Base-by-base conservation (phyloP, 2,329 filamentous ascomycete genomes). In the Ophiostoma sp. region DNA sequence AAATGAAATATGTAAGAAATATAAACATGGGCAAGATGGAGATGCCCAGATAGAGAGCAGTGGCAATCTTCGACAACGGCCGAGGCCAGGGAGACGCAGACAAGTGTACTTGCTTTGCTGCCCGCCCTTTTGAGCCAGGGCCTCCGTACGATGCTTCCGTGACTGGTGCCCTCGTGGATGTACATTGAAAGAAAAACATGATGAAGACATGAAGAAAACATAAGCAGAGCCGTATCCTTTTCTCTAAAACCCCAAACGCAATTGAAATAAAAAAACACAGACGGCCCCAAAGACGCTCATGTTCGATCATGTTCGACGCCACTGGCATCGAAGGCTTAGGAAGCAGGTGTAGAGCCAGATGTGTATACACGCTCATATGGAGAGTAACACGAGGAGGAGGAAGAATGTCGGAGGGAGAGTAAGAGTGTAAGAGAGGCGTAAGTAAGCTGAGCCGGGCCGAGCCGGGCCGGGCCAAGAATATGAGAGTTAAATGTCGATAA, bases 401-500 rank as follows among this genome's bases (percentile, higher is more conserved):
- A 27, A 27, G 27, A 27, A 27, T 27, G 27, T 27, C 27, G 27
- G 27, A 27, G 27, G 27, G 27, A 27, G 27, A 27, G 27, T 27
- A 27, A 27, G 27, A 27, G 27, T 27, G 27, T 27, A 27, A 11
- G n/a, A 11, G n/a, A 52, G 49, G 27, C 49, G 42, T 45, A 27
- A 27, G 4, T 16, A 1, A 64, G 11, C 18, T n/a, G 27, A 64
- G 41, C 27, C 27, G 27, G 36, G 65, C n/a, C 16, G 38, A 64
- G 12, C n/a, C 11, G 11, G 45, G 27, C 8, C 4, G 12, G 45
- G 27, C 8, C 4, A 4, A 27, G 36, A 55, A 36, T 41, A 27
- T n/a, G 64, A 65, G 12, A 40, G 64, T 38, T 62, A 55, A 55
- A 64, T 44, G 66, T 64, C 63, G 52, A 64, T 16, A 64, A 65